Percentiles rank a stretch among this genome's conserved stretches.
These are phyloP conservation scores for Fusarium sp. DNA, from an alignment of 2,329 filamentous ascomycete species.

Conservation along the genomic window DNA sequence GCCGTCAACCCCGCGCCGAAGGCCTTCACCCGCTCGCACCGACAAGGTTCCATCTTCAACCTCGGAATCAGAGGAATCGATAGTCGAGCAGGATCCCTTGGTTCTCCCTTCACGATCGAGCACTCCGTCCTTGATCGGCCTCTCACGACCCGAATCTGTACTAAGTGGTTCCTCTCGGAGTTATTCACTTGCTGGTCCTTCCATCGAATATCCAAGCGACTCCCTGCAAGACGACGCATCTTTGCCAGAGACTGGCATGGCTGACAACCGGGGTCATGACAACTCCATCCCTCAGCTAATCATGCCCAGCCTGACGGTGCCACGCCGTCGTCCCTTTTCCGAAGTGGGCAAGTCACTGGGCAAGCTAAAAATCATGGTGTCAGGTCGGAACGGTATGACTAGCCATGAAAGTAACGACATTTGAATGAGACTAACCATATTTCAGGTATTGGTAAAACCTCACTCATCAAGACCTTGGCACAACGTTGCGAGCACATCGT, in stretches of 20 bases:
- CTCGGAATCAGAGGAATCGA: conserved; percentile 27
- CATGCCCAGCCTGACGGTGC: conserved; percentile 96
- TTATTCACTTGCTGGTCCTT: conserved; percentile 62
- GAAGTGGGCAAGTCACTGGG: conserved; percentile 86
- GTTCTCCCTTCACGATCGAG: conserved; percentile 41
- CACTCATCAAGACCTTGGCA: conserved; percentile 87
- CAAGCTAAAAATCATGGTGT: conserved; percentile 87
- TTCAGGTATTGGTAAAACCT: conserved; percentile 86
- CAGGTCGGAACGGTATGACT: conserved; percentile 77
- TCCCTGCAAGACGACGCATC: conserved; percentile 33
- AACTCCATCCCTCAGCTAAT: conserved; percentile 79
- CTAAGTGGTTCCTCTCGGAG: conserved; percentile 65
- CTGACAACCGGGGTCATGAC: conserved; percentile 33
- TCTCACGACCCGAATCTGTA: conserved; percentile 46
- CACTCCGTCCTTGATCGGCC: conserved; percentile 43
- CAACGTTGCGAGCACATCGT: conserved; percentile 92
- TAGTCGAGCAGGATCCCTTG: conserved; percentile 32
- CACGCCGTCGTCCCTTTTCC: conserved; percentile 88
- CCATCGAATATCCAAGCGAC: conserved; percentile 45
- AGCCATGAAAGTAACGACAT: neutral
- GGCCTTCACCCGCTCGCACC: conserved; percentile 25
- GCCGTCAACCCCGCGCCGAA: conserved; percentile 33
- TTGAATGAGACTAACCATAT: conserved; percentile 11
- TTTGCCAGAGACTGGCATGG: conserved; percentile 28
- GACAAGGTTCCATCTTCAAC: conserved; percentile 29